These are phyloP conservation scores for Nymphaea thermarum DNA, from an alignment of 164 flowering plant genomes.

Conservation along the genomic window DNA sequence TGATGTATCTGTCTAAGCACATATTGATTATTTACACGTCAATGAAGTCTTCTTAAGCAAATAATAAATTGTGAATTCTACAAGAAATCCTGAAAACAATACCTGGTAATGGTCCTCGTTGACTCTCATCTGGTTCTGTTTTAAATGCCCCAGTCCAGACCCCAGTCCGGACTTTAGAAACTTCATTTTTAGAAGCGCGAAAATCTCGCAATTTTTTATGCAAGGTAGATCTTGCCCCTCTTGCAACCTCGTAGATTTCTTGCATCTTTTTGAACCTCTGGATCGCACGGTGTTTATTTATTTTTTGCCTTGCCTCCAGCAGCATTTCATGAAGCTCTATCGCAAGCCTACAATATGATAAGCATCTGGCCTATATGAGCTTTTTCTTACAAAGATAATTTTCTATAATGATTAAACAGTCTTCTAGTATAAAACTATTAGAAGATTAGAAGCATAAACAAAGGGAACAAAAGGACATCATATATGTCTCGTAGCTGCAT, in stretches of 20 bases:
- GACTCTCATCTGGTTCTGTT: conserved; percentile 3
- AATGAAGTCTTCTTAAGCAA: background rate
- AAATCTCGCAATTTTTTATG: conserved; percentile 39
- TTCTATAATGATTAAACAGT: too few species aligned
- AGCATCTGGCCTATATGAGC: background rate
- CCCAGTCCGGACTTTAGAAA: conserved; percentile 8
- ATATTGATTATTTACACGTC: background rate
- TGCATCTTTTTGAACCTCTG: conserved; percentile 31
- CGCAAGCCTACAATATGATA: conserved; percentile 30
- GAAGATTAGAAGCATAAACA: background rate
- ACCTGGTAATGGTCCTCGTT: conserved; percentile 29
- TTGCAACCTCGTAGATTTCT: conserved; percentile 48
- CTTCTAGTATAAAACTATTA: too few species aligned
- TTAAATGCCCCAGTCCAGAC: conserved; percentile 5
- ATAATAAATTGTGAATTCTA: background rate
- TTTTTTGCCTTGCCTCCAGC: conserved; percentile 29
- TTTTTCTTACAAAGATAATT: background rate
- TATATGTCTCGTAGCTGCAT: too few species aligned
- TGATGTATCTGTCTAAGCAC: too few species aligned
- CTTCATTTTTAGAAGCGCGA: conserved; percentile 28
- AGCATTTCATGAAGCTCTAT: conserved; percentile 44
- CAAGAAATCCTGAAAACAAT: conserved; percentile 1
- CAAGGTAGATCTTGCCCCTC: conserved; percentile 55
- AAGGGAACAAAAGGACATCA: background rate
- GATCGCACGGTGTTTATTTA: conserved; percentile 31